Base-by-base conservation (phyloP, 1,284 basidiomycete genomes). In the Pholiota adiposa region DNA sequence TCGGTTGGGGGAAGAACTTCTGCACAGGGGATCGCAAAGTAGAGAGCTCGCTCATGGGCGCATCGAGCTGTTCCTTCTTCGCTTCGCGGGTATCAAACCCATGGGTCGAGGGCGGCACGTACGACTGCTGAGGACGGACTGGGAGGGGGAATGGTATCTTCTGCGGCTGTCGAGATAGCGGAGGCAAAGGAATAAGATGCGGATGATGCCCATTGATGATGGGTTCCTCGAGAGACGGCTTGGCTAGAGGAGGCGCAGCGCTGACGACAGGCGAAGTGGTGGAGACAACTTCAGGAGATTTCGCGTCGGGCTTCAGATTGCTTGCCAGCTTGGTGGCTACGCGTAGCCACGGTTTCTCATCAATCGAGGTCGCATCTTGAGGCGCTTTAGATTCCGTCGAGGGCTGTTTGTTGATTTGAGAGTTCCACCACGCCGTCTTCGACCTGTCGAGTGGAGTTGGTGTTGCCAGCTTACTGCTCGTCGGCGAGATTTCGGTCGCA, bases 21-120 rank as follows among this genome's bases (percentile, higher is more conserved):
- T 7, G 16, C 14, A 8, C 3, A 34, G 21, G 19, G 36, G 34
- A n/a, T n/a, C n/a, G n/a, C n/a, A n/a, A n/a, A n/a, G 33, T 34
- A 23, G 31, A 31, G 4, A 53, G 40, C 12, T 7, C 40, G 51
- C 18, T 5, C 53, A 14, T 71, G 11, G 49, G 57, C n/a, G 8
- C 53, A 14, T 72, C 71, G 5, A 69, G 41, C 11, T 69, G 43
- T 57, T 72, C 71, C 12, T 54, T 50, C 48, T 72, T 71, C 18
- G 68, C 67, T 41, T 67, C 62, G n/a, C 66, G 59, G 9, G 62
- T 64, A 48, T 38, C 18, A 8, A 4, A 18, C 48, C 21, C 8
- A 23, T 48, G 14, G 5, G 19, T 12, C 29, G 19, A 31, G 3
- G 52, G 25, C 4, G n/a, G n/a, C 14, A 12, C 6, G 4, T 14